phyloP scores from a whole-genome alignment of 2,329 filamentous ascomycete genomes.

The Nothopassalora personata region DNA sequence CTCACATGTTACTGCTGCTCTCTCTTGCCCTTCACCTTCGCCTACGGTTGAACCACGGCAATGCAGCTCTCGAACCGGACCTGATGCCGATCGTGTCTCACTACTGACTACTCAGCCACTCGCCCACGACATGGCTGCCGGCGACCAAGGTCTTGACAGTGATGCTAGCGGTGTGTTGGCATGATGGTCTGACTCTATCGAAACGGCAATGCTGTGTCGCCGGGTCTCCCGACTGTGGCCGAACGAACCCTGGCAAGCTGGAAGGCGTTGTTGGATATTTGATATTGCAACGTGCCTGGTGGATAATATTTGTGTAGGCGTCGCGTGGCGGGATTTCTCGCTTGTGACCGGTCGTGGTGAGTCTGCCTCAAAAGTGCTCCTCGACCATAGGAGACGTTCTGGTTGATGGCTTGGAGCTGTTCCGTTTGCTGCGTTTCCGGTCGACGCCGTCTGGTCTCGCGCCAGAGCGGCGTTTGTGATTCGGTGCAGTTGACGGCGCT shows the following conservation, averaged over 20 bases:
- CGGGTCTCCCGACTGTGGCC: too few relatives aligned
- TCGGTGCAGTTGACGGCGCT: neutral
- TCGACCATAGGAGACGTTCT: neutral
- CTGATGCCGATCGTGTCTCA: neutral
- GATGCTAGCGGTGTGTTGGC: neutral
- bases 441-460: slow-evolving; percentile 5
- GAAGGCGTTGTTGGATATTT: too few relatives aligned
- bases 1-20: neutral
- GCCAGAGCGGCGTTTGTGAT: slow-evolving; percentile 2
- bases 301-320: too few relatives aligned
- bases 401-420: neutral
- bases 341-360: too few relatives aligned
- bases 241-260: too few relatives aligned
- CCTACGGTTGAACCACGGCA: neutral
- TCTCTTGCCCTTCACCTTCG: neutral
- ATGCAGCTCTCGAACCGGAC: neutral
- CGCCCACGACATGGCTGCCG: neutral
- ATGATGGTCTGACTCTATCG: neutral
- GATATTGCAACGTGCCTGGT: too few relatives aligned
- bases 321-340: too few relatives aligned
- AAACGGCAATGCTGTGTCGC: too few relatives aligned
- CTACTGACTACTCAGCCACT: neutral
- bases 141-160: neutral
- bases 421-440: slow-evolving; percentile 8
- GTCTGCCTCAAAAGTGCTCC: too few relatives aligned